These are phyloP conservation scores for Leptodontidium sp. DNA, from an alignment of 2,329 filamentous ascomycete species.

Conservation along the genomic window DNA sequence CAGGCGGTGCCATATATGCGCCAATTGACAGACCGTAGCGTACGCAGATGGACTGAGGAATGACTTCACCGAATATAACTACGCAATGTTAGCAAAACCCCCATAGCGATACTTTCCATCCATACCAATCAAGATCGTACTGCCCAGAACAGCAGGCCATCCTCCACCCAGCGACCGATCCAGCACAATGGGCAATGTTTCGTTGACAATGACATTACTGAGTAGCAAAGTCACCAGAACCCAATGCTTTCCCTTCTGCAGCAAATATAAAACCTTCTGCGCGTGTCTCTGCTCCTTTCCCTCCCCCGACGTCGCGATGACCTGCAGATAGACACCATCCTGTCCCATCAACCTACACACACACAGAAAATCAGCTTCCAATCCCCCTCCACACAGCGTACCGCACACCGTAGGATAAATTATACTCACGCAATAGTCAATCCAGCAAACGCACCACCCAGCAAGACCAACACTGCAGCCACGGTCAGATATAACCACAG, in stretches of 20 bases:
- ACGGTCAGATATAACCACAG: conserved; percentile 84
- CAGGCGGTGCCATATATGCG: conserved; percentile 89
- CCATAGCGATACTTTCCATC: background rate
- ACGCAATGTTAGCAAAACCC: conserved; percentile 39
- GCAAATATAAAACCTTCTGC: conserved; percentile 77
- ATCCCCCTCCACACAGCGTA: background rate
- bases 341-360: conserved; percentile 56
- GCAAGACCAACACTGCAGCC: conserved; percentile 81
- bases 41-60: conserved; percentile 95
- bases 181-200: conserved; percentile 92
- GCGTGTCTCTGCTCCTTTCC: conserved; percentile 89
- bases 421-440: conserved; percentile 81
- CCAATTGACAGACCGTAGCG: conserved; percentile 95
- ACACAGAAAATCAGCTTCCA: conserved; percentile 16
- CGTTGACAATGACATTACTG: conserved; percentile 97
- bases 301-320: conserved; percentile 85
- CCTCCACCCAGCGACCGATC: conserved; percentile 94
- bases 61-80: conserved; percentile 98
- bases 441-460: conserved; percentile 93
- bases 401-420: background rate
- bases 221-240: conserved; percentile 92
- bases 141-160: conserved; percentile 91
- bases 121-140: conserved; percentile 91
- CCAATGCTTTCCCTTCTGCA: conserved; percentile 96
- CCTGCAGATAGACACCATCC: conserved; percentile 97